Evolutionary conservation across 352 stramenopile species (phyloP).

Genomic region (Phytophthora meadii): DNA sequence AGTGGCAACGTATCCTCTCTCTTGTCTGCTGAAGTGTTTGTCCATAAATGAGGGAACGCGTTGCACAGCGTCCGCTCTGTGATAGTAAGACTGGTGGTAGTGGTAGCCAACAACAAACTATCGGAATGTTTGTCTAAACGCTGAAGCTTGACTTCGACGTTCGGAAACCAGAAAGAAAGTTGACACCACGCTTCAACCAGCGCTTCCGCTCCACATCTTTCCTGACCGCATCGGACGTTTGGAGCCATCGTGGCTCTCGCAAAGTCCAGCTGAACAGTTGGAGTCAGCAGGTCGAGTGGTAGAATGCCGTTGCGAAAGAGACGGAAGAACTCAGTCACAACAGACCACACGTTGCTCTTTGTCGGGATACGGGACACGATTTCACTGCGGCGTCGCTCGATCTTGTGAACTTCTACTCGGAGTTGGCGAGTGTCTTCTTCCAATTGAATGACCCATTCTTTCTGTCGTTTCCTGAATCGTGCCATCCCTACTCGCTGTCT

Average conservation of each 20-base stretch:
- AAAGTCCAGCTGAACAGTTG: neutral
- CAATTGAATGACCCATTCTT: too few relatives aligned
- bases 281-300: neutral
- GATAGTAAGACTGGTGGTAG: neutral
- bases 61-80: neutral
- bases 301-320: neutral
- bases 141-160: neutral
- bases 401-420: too few relatives aligned
- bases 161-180: neutral
- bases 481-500: too few relatives aligned
- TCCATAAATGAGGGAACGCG: constrained; percentile 1
- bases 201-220: neutral
- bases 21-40: neutral
- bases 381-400: too few relatives aligned
- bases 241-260: neutral
- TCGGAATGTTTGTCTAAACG: neutral
- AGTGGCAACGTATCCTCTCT: neutral
- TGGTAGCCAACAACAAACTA: neutral
- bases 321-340: neutral
- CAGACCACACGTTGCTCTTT: neutral
- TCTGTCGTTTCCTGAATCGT: too few relatives aligned
- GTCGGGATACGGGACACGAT: too few relatives aligned
- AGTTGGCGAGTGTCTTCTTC: too few relatives aligned
- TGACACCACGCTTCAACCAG: too few relatives aligned
- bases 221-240: neutral